Evolutionary conservation across 768 basidiomycete species (phyloP).

Genomic region (Hygrophoropsis aurantiaca): DNA sequence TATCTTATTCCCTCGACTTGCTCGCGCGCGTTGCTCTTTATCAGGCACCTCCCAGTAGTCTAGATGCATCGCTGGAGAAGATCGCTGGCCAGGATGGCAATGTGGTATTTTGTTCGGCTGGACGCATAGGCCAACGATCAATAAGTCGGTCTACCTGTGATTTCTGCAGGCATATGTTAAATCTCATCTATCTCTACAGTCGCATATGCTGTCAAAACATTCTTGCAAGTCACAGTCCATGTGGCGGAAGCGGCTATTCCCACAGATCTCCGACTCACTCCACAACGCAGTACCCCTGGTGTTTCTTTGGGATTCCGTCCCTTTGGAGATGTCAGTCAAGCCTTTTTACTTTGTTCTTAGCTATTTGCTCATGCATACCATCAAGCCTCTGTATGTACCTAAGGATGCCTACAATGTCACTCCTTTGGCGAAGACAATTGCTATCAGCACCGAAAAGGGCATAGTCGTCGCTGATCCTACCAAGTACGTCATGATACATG

Average conservation of each 20-base stretch:
- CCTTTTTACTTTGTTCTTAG: constrained; percentile 2
- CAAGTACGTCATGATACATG: constrained; percentile 45
- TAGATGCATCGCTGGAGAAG: constrained; percentile 62
- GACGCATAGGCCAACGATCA: constrained; percentile 50
- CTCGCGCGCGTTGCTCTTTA: constrained; percentile 59
- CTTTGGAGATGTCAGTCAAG: constrained; percentile 60
- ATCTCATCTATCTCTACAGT: constrained; percentile 40
- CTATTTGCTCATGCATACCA: constrained; percentile 2
- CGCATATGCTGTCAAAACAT: constrained; percentile 62
- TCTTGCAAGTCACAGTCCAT: constrained; percentile 60
- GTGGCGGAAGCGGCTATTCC: constrained; percentile 55
- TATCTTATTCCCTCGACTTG: constrained; percentile 72
- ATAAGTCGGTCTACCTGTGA: constrained; percentile 45
- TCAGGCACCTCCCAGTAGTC: constrained; percentile 40
- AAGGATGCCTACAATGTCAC: constrained; percentile 66
- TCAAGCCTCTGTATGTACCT: constrained; percentile 66
- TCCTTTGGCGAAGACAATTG: constrained; percentile 60
- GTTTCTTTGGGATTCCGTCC: constrained; percentile 49
- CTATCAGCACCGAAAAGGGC: constrained; percentile 62
- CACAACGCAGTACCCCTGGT: constrained; percentile 31
- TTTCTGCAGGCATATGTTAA: constrained; percentile 4
- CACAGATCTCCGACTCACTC: constrained; percentile 33
- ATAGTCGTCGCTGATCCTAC: constrained; percentile 67
- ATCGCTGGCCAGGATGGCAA: constrained; percentile 52
- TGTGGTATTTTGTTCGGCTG: constrained; percentile 63